Base-by-base conservation (phyloP, 768 basidiomycete genomes). In the Tylopilus balloui region DNA sequence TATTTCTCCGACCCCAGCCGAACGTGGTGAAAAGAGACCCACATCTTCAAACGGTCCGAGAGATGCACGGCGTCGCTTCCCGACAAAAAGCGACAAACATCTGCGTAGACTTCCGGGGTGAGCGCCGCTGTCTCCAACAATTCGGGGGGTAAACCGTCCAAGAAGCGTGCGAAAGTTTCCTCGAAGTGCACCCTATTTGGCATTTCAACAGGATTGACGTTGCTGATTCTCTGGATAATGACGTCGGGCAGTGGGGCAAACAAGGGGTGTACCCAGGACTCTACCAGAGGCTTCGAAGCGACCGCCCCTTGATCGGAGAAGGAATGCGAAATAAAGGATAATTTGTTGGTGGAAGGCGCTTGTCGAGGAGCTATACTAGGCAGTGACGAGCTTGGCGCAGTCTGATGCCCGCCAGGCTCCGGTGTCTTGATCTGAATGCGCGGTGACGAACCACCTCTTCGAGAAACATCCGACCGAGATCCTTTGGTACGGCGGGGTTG, bases 71-170 rank as follows among this genome's bases (percentile, higher is more conserved):
- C 48, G 14, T 63, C 58, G 21, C 61, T 55, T 19, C 71, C 71
- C 3, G 73, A 66, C 40, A 86, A 65, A 34, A 69, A 77, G 43
- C 68, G 72, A 32, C 78, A 75, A 27, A 84, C 57, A 31, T 73
- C 71, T 6, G 75, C 71, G 58, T 86, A 87, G 8, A 66, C 63
- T 6, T 83, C 82, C 1, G 76, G 72, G 4, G 73, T 56, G 53
- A 86, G 76, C 12, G 76, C 74, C 21, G 81, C 78, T 1, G 81
- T 83, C 52, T 86, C 84, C 39, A 74, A 73, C 37, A 86, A 65
- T 42, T 81, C 78, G 15, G 72, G 65, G 47, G 79, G 73, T 34
- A 86, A 71, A 15, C 71, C 72, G 44, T 67, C 66, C 36, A 81
- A 56, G 62, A 86, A 83, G 8, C 68, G 63, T 20, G 64, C 54